These are phyloP conservation scores for Jamesozyma hellenica DNA, from an alignment of 805 yeast genomes.

Conservation along the genomic window DNA sequence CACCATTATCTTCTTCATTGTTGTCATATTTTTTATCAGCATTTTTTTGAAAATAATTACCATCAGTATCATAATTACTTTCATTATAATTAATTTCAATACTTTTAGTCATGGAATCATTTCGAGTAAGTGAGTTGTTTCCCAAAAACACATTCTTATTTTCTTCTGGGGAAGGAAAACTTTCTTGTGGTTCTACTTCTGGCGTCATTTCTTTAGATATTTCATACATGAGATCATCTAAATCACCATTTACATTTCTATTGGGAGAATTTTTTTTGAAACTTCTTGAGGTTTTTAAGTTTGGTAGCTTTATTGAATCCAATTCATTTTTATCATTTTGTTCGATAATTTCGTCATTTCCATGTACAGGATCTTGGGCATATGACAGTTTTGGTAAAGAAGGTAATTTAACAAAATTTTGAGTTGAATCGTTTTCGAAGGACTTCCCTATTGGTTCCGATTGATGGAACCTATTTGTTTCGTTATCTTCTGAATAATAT, in stretches of 20 bases:
- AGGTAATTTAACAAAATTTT: conserved; percentile 10
- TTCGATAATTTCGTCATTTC: conserved; percentile 8
- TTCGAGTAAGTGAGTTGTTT: too few relatives aligned
- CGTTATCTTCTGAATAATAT: conserved; percentile 2
- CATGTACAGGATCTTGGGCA: conserved; percentile 1
- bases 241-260: conserved; percentile 19
- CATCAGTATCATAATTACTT: too few relatives aligned
- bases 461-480: too few relatives aligned
- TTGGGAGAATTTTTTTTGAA: conserved; percentile 3
- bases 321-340: conserved; percentile 3
- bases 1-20: not conserved
- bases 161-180: not conserved
- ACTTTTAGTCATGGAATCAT: too few relatives aligned
- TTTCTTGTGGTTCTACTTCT: conserved; percentile 1
- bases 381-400: conserved; percentile 22
- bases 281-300: not conserved
- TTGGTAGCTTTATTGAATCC: not conserved
- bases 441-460: not conserved
- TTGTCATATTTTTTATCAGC: too few relatives aligned
- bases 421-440: not conserved
- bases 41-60: too few relatives aligned
- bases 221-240: conserved; percentile 25
- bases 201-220: conserved; percentile 28
- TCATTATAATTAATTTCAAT: too few relatives aligned
- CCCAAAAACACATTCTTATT: too few relatives aligned